Percentiles rank a stretch among this genome's conserved stretches.
Conservation (phyloP, 176 grass and related monocot species). For the Oryza officinalis region DNA sequence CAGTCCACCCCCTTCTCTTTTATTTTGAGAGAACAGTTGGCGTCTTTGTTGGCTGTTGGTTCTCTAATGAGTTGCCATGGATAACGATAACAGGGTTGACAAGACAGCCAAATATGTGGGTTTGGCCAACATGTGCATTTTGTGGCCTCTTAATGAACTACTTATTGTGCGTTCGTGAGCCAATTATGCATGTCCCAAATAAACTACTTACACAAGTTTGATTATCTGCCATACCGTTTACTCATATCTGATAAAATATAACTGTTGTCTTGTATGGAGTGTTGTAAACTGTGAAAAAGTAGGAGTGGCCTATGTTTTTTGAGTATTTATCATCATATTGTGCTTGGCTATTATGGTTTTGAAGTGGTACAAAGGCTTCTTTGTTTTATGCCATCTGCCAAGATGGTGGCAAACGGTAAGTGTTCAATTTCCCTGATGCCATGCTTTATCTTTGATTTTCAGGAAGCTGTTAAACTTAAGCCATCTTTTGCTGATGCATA, state of each 20-base stretch:
- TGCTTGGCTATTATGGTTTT: not conserved
- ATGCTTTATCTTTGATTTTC: slow-evolving; percentile 30
- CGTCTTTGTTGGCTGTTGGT: no score
- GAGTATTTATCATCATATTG: not conserved
- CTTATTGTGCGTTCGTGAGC: not conserved
- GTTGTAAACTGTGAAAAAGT: no score
- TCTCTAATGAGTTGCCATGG: no score
- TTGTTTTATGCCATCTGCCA: not conserved
- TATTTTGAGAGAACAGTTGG: no score
- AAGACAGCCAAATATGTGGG: no score
- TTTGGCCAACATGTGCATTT: no score
- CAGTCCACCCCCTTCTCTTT: no score
- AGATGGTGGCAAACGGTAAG: slow-evolving; percentile 17
- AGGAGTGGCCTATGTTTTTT: not conserved
- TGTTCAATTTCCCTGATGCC: not conserved
- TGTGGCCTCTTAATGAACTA: not conserved
- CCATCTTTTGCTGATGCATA: slow-evolving; percentile 92
- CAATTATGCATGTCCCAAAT: not conserved
- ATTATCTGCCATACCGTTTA: not conserved
- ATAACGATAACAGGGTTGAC: no score
- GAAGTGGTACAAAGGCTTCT: not conserved
- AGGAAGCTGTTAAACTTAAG: slow-evolving; percentile 99
- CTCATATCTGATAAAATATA: not conserved
- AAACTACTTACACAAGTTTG: not conserved
- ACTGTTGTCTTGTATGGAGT: no score